Evolutionary conservation across 2,329 filamentous ascomycete species (phyloP).

Genomic region (Arthrocladium fulminans): DNA sequence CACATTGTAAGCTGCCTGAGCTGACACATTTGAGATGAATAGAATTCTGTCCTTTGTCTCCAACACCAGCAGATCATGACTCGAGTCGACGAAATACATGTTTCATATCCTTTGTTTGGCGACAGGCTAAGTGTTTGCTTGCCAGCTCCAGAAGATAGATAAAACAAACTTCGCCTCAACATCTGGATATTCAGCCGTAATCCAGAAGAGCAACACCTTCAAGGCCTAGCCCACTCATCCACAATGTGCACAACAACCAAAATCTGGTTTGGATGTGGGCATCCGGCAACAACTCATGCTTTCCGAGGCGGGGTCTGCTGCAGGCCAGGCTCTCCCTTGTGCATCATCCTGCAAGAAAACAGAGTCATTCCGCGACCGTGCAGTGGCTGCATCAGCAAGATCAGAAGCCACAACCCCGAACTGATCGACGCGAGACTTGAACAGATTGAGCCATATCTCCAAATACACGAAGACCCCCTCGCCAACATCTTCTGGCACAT

Average conservation of each 20-base stretch:
- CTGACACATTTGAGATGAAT: neutral
- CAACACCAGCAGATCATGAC: neutral
- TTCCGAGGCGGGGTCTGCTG: slow-evolving; percentile 16
- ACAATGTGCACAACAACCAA: slow-evolving; percentile 18
- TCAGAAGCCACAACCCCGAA: neutral
- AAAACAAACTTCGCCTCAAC: neutral
- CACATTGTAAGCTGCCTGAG: neutral
- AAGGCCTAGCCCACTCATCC: neutral
- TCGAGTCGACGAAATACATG: neutral
- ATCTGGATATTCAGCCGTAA: neutral
- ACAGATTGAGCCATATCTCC: neutral
- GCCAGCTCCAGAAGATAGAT: neutral
- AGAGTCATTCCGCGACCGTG: neutral
- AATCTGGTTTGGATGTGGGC: slow-evolving; percentile 15
- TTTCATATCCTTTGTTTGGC: neutral
- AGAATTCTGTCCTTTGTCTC: neutral
- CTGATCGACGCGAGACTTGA: neutral
- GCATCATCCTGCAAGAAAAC: slow-evolving; percentile 9
- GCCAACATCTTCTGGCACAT: slow-evolving; percentile 15
- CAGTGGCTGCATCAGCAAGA: neutral
- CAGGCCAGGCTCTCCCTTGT: slow-evolving; percentile 11
- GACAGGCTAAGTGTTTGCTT: neutral
- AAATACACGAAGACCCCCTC: neutral
- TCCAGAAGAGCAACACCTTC: neutral
- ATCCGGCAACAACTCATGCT: slow-evolving; percentile 17